phyloP scores from a whole-genome alignment of 1,284 basidiomycete species.

The Rhodotorula sp. region DNA sequence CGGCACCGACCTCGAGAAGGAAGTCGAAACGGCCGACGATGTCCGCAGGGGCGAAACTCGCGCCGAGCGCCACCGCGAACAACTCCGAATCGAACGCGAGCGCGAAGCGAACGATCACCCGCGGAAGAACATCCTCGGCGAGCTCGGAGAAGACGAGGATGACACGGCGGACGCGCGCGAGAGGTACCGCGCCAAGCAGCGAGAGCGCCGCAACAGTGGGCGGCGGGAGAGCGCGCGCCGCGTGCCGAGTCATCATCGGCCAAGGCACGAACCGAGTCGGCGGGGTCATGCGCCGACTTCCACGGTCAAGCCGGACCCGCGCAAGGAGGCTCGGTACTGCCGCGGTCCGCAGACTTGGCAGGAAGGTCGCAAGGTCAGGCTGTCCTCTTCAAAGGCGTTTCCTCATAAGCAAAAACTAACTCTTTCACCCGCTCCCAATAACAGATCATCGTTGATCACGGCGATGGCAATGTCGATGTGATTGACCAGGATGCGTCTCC shows the following conservation, averaged over 20 bases:
- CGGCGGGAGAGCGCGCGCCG: neutral
- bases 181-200: slow-evolving; percentile 11
- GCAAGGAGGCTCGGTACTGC: slow-evolving; percentile 35
- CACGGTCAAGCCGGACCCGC: slow-evolving; percentile 8
- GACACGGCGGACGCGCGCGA: slow-evolving; percentile 13
- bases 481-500: slow-evolving; percentile 32
- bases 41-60: slow-evolving; percentile 4
- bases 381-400: neutral
- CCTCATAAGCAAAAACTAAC: neutral
- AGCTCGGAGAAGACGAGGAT: slow-evolving; percentile 22
- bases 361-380: slow-evolving; percentile 39
- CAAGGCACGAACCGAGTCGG: too few relatives aligned
- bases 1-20: slow-evolving; percentile 26
- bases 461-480: slow-evolving; percentile 42
- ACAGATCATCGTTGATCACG: slow-evolving; percentile 42
- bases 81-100: slow-evolving; percentile 1
- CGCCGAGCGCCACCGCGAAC: slow-evolving; percentile 7
- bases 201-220: neutral
- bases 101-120: slow-evolving; percentile 37
- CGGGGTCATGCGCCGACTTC: slow-evolving; percentile 1
- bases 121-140: slow-evolving; percentile 29
- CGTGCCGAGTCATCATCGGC: too few relatives aligned
- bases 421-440: neutral
- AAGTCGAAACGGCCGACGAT: slow-evolving; percentile 17
- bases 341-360: slow-evolving; percentile 30